Conservation (phyloP, 257 asterid genomes). For the Cynanchum wilfordii region DNA sequence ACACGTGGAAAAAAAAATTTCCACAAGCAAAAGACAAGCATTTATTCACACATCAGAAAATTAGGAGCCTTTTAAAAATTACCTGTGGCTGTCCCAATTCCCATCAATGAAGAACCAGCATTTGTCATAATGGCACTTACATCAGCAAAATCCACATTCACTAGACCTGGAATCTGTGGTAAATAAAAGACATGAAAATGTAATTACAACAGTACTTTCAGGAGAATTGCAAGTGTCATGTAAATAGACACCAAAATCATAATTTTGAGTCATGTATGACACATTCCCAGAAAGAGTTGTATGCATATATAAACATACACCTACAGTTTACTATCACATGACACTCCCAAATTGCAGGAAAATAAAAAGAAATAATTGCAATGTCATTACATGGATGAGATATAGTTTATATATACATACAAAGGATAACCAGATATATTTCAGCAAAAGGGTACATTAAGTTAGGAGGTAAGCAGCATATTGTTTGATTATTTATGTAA, state of each 20-base stretch:
- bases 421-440: not conserved
- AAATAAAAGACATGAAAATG: conserved; percentile 20
- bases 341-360: not conserved
- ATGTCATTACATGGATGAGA: not conserved
- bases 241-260: not conserved
- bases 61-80: conserved; percentile 20
- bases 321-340: not conserved
- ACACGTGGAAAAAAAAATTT: not conserved
- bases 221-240: not conserved
- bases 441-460: not conserved
- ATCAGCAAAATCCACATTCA: conserved; percentile 97
- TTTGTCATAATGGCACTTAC: conserved; percentile 93
- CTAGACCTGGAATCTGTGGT: conserved; percentile 91
- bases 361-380: not conserved
- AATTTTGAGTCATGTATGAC: not conserved
- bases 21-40: not conserved
- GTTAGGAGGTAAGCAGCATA: not conserved
- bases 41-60: not conserved
- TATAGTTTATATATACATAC: not conserved
- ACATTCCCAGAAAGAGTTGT: not conserved
- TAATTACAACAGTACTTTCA: not conserved
- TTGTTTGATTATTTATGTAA: not conserved
- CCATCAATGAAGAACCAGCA: conserved; percentile 96
- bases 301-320: not conserved
- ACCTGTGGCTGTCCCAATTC: conserved; percentile 97